Evolutionary conservation across 176 grass and related monocot genomes (phyloP).

Genomic region (Hordeum marinum): DNA sequence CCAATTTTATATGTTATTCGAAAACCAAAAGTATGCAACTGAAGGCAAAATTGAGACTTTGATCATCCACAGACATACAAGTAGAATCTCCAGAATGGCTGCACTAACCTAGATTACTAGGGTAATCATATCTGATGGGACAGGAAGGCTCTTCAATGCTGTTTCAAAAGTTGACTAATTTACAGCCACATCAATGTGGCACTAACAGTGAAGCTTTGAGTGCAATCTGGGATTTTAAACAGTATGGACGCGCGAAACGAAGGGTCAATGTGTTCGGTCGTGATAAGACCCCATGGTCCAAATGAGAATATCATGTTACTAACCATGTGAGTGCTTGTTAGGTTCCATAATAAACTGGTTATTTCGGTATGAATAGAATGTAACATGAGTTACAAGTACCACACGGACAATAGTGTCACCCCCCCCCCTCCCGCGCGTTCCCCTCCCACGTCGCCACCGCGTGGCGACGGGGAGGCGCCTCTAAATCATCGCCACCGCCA

Average conservation of each 20-base stretch:
- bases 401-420: no score
- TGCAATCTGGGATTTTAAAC: not conserved
- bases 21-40: not conserved
- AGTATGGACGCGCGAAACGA: not conserved
- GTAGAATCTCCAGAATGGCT: not conserved
- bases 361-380: conserved; percentile 6
- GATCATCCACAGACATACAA: not conserved
- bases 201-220: not conserved
- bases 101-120: conserved; percentile 5
- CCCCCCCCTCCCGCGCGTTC: no score
- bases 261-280: not conserved
- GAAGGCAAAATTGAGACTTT: not conserved
- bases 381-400: not conserved
- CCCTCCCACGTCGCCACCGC: no score
- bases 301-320: not conserved
- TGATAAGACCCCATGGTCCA: conserved; percentile 12
- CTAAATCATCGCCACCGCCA: no score
- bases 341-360: conserved; percentile 11
- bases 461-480: no score
- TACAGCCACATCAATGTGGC: not conserved
- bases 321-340: not conserved
- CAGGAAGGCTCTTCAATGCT: conserved; percentile 5
- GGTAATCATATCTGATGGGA: not conserved
- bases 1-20: not conserved
- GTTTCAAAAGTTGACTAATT: not conserved